These are phyloP conservation scores for Lachnellula cervina DNA, from an alignment of 2,329 filamentous ascomycete genomes.

Conservation along the genomic window DNA sequence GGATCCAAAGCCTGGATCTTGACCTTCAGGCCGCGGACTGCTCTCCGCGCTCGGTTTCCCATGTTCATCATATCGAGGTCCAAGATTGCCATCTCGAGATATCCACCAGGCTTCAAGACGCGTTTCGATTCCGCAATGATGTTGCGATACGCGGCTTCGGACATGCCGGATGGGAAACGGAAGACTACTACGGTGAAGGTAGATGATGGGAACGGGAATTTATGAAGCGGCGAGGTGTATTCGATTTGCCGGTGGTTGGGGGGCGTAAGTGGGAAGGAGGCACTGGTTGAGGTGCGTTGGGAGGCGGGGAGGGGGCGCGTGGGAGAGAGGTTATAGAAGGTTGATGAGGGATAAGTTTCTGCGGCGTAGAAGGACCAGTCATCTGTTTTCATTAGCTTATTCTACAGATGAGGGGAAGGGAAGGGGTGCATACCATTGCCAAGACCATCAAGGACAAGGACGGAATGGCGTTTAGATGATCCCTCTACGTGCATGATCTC, in stretches of 20 bases:
- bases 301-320: constrained; percentile 43
- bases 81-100: constrained; percentile 72
- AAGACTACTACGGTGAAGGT: constrained; percentile 74
- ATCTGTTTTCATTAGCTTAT: constrained; percentile 36
- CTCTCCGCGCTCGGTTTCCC: constrained; percentile 64
- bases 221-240: constrained; percentile 50
- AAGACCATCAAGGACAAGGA: constrained; percentile 76
- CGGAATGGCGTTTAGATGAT: constrained; percentile 51
- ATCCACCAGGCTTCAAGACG: constrained; percentile 72
- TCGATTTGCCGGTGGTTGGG: constrained; percentile 73
- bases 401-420: background rate
- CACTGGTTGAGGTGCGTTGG: constrained; percentile 33
- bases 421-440: constrained; percentile 54
- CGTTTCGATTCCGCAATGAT: constrained; percentile 71
- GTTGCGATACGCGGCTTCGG: constrained; percentile 64
- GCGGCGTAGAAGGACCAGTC: constrained; percentile 87
- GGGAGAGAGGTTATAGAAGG: constrained; percentile 71
- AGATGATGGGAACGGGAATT: constrained; percentile 70
- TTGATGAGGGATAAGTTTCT: constrained; percentile 69
- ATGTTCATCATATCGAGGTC: constrained; percentile 80
- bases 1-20: constrained; percentile 57
- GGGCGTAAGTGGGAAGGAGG: constrained; percentile 51
- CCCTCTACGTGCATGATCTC: constrained; percentile 54
- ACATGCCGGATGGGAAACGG: constrained; percentile 67
- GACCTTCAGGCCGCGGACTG: constrained; percentile 68